Evolutionary conservation across 495 filamentous ascomycete genomes (phyloP), one percentile per base, ranked within the genome.

Genomic region (Penicillium simplicissimum): DNA sequence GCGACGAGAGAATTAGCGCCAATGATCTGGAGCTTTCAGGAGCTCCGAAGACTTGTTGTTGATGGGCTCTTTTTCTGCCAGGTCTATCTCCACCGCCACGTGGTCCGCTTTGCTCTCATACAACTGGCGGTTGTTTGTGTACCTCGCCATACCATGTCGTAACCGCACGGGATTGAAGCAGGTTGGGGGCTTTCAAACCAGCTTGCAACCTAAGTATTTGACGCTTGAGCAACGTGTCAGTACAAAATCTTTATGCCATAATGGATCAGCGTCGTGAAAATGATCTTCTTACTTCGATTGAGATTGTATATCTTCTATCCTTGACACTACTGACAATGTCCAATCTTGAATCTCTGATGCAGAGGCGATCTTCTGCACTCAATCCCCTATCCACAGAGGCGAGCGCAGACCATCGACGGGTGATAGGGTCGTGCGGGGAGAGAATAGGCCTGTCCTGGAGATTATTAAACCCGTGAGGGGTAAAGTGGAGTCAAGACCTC

Each of bases 51-150:
- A 57, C 33, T 6, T 6, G 28, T 19, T 47, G 55, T 48, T 25
- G 33, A 48, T 42, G 17, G 40, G 28, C 13, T 31, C 55, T 23
- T 62, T 62, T 66, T 61, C 57, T 68, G 59, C 51, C 61, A 54
- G 36, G 58, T 15, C 25, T 17, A 33, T 52, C 25, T 19, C 11
- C 25, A 52, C 48, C 48, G 48, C 48, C 25, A 9, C 17, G 1
- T 33, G 31, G 13, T 33, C 35, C n/a, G 52, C 37, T 19, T 34
- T 51, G 28, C 28, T 7, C 28, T 31, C 4, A 31, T 31, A 7
- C 28, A 31, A 31, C 4, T 4, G 4, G 2, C 28, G 28, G 6
- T 31, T 31, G 8, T 23, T 51, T 33, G 14, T 48, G 13, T 25
- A 52, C 23, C 23, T 25, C 23, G 23, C 23, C 23, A 25, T 25